Conservation (phyloP, 345 rosid species). For the Gossypium turneri region DNA sequence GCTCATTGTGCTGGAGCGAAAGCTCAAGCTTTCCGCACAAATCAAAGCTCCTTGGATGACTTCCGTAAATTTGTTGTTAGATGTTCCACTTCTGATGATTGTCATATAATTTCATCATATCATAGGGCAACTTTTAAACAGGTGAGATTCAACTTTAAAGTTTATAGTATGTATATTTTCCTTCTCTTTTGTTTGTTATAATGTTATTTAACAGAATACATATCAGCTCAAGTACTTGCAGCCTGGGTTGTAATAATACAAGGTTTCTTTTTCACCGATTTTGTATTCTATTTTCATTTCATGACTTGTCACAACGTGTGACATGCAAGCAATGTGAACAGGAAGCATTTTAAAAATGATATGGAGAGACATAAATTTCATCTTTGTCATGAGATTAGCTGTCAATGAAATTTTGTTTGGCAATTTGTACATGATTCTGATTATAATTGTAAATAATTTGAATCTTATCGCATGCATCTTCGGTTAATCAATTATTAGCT, state of each 20-base stretch:
- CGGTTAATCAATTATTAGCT: background rate
- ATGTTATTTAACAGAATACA: background rate
- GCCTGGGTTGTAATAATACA: background rate
- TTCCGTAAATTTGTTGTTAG: constrained; percentile 57
- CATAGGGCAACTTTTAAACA: constrained; percentile 65
- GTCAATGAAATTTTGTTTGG: background rate
- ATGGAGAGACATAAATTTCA: background rate
- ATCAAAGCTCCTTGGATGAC: constrained; percentile 66
- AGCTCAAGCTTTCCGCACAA: constrained; percentile 79
- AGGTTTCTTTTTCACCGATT: background rate
- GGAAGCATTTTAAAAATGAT: background rate
- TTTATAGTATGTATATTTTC: background rate
- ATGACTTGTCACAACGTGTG: background rate
- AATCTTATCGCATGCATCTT: background rate
- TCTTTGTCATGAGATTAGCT: background rate
- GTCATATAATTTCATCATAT: constrained; percentile 79
- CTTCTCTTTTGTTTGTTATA: background rate
- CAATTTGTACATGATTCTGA: background rate
- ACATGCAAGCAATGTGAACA: background rate
- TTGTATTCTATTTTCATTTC: background rate
- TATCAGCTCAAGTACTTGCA: background rate
- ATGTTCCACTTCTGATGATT: constrained; percentile 69
- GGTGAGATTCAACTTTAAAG: constrained; percentile 32
- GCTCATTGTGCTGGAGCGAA: constrained; percentile 92
- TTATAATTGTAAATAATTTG: background rate